Conservation (phyloP, 73 alveolate species). For the Paramecium pentaurelia region DNA sequence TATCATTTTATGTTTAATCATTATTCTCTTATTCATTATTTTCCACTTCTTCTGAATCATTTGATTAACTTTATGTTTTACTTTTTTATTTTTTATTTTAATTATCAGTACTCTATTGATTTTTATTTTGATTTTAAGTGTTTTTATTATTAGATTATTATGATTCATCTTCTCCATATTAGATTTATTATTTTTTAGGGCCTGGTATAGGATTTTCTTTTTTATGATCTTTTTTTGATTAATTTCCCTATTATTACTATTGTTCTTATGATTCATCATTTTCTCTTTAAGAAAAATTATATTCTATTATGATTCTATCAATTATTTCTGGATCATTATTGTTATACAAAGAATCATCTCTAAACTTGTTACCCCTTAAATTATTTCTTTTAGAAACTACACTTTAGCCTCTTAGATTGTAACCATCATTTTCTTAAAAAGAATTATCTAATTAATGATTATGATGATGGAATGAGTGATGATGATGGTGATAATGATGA, state of each 20-base stretch:
- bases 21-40: not conserved
- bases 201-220: not conserved
- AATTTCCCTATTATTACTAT: not conserved
- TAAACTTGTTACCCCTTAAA: not conserved
- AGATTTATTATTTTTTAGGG: not conserved
- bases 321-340: not conserved
- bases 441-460: not conserved
- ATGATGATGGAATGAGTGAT: not conserved
- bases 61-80: not conserved
- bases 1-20: not conserved
- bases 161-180: not conserved
- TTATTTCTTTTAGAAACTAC: not conserved
- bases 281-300: not conserved
- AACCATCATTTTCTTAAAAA: not conserved
- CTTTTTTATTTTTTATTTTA: not conserved
- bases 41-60: not conserved
- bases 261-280: not conserved
- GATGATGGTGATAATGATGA: slow-evolving; percentile 25
- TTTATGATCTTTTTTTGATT: not conserved
- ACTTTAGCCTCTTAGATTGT: not conserved
- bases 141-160: not conserved
- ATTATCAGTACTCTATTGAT: not conserved
- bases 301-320: not conserved
- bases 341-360: not conserved
- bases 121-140: not conserved